A percentile compares a stretch with the other conserved stretches of the same genome.
Evolutionary conservation across 176 grass and related monocot species (phyloP).

Genomic region (Dactylis glomerata): DNA sequence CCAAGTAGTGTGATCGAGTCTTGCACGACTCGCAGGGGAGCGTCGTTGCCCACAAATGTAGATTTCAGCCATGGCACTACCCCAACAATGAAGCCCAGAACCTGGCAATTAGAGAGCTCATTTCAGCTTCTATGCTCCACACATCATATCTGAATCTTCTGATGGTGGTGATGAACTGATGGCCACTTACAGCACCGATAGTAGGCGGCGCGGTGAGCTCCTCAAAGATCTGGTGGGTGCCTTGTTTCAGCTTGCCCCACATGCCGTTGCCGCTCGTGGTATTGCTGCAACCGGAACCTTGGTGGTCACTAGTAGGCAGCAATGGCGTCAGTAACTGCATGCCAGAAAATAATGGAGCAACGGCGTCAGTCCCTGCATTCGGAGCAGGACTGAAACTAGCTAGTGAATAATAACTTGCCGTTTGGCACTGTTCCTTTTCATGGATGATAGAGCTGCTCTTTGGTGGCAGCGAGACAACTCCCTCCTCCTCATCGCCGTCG

Average conservation of each 20-base stretch:
- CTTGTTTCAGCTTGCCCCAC: background rate
- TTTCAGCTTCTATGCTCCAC: background rate
- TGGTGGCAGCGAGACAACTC: background rate
- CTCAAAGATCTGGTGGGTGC: background rate
- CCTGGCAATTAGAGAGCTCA: constrained; percentile 22
- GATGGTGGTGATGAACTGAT: no score
- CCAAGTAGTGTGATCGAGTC: constrained; percentile 45
- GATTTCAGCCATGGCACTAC: constrained; percentile 51
- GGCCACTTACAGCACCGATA: constrained; percentile 50
- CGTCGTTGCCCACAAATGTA: constrained; percentile 33
- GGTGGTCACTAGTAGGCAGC: constrained; percentile 7
- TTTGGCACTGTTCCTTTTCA: background rate
- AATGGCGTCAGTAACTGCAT: constrained; percentile 22
- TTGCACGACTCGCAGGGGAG: constrained; percentile 47
- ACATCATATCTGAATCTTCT: no score
- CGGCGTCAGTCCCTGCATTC: background rate
- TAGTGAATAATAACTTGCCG: no score
- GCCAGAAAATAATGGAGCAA: background rate
- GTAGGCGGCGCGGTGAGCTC: constrained; percentile 65
- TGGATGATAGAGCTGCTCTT: background rate
- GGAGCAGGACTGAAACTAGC: background rate
- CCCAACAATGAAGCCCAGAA: constrained; percentile 56
- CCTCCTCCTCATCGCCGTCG: background rate
- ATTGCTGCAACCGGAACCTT: background rate
- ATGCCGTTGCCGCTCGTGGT: background rate